These are phyloP conservation scores for Trichoderma erinaceum DNA, from an alignment of 495 filamentous ascomycete genomes.

Conservation along the genomic window DNA sequence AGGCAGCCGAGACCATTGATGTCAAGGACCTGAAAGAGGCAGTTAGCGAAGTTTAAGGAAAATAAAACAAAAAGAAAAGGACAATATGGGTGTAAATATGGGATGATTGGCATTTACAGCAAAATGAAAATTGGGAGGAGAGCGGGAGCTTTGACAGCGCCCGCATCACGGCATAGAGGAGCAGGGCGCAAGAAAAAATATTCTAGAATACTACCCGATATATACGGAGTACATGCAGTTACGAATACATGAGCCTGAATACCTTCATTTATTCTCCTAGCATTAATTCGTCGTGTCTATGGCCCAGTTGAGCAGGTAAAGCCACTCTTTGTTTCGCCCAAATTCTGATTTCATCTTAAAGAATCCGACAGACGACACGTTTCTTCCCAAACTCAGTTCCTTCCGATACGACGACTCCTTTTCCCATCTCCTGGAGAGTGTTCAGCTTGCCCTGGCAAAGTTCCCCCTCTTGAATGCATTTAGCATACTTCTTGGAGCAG, in stretches of 20 bases:
- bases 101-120: not conserved
- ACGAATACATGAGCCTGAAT: constrained; percentile 7
- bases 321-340: too few relatives aligned
- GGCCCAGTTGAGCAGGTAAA: too few relatives aligned
- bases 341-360: too few relatives aligned
- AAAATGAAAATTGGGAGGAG: not conserved
- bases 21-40: constrained; percentile 6
- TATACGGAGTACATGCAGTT: constrained; percentile 6
- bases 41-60: not conserved
- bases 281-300: too few relatives aligned
- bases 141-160: not conserved
- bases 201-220: constrained; percentile 12
- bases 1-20: not conserved
- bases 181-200: not conserved
- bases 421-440: too few relatives aligned
- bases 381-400: too few relatives aligned
- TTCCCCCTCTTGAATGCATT: too few relatives aligned
- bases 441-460: too few relatives aligned
- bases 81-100: not conserved
- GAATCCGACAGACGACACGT: too few relatives aligned
- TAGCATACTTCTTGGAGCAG: too few relatives aligned
- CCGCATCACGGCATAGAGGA: not conserved
- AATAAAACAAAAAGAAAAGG: too few relatives aligned
- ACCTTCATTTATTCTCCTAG: not conserved
- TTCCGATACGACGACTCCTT: too few relatives aligned